Evolutionary conservation across 2,329 filamentous ascomycete species (phyloP).

Genomic region (Apiospora pterosperma): DNA sequence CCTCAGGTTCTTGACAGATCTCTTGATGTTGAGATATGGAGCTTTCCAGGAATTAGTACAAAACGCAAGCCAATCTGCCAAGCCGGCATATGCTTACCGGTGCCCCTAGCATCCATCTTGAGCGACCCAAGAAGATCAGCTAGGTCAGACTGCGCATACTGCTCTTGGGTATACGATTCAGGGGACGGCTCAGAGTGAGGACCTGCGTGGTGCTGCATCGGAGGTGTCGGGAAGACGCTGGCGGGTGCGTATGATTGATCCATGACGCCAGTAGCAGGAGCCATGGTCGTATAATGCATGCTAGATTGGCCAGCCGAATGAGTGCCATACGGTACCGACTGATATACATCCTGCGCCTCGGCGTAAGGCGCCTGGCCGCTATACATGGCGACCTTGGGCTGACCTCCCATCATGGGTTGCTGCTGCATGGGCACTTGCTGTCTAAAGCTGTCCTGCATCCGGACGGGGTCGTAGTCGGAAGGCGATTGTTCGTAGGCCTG

Average conservation of each 20-base stretch:
- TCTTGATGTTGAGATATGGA: slow-evolving; percentile 74
- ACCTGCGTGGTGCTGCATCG: slow-evolving; percentile 38
- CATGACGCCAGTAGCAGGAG: slow-evolving; percentile 45
- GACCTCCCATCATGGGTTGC: slow-evolving; percentile 39
- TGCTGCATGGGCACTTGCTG: slow-evolving; percentile 51
- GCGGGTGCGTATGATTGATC: slow-evolving; percentile 49
- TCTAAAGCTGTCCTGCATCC: slow-evolving; percentile 45
- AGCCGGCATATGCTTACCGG: slow-evolving; percentile 56
- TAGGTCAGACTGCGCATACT: slow-evolving; percentile 68
- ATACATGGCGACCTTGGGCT: slow-evolving; percentile 45
- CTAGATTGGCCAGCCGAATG: slow-evolving; percentile 40
- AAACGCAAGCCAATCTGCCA: not conserved
- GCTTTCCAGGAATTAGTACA: slow-evolving; percentile 44
- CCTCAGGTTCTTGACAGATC: slow-evolving; percentile 35
- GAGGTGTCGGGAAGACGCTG: slow-evolving; percentile 51
- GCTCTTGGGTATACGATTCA: slow-evolving; percentile 52
- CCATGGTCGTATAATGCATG: slow-evolving; percentile 52
- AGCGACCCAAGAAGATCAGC: slow-evolving; percentile 80
- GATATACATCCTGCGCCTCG: slow-evolving; percentile 42
- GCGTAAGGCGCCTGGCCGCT: slow-evolving; percentile 46
- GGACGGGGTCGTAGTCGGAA: slow-evolving; percentile 38
- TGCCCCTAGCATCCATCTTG: slow-evolving; percentile 81
- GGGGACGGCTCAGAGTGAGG: slow-evolving; percentile 38
- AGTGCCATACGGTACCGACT: slow-evolving; percentile 44
- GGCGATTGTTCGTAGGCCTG: slow-evolving; percentile 48